phyloP scores from a whole-genome alignment of 257 asterid species.

The Coffea eugenioides region DNA sequence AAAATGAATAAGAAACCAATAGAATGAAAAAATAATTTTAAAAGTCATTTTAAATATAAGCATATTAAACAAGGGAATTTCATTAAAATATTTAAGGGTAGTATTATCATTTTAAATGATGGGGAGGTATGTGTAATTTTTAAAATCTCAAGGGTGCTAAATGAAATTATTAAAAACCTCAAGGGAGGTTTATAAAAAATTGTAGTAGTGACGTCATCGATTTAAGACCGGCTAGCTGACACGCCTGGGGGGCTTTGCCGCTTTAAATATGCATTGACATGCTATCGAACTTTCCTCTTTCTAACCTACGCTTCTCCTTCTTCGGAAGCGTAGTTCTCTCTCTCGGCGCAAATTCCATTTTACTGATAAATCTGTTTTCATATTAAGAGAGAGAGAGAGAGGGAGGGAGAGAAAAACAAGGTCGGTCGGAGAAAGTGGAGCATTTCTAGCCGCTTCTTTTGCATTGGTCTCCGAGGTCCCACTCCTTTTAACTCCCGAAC shows the following conservation, averaged over 20 bases:
- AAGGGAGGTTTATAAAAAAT: background rate
- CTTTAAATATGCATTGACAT: slow-evolving; percentile 15
- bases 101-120: no score
- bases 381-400: background rate
- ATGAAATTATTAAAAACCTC: no score
- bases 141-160: no score
- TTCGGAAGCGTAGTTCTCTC: slow-evolving; percentile 21
- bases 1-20: no score
- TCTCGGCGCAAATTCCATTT: background rate
- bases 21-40: no score
- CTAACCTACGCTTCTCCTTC: slow-evolving; percentile 23
- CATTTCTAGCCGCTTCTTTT: slow-evolving; percentile 9
- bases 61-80: no score
- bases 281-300: background rate
- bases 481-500: background rate
- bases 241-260: background rate
- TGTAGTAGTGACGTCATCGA: background rate
- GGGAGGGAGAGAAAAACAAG: slow-evolving; percentile 4
- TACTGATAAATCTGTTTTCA: background rate
- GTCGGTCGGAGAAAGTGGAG: slow-evolving; percentile 13
- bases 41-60: no score
- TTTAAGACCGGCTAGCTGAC: no score
- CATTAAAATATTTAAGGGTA: no score
- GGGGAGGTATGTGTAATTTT: no score
- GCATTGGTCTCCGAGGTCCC: slow-evolving; percentile 22